Evolutionary conservation across 1,284 basidiomycete species (phyloP).

Genomic region (Xerocomus amazonicus): DNA sequence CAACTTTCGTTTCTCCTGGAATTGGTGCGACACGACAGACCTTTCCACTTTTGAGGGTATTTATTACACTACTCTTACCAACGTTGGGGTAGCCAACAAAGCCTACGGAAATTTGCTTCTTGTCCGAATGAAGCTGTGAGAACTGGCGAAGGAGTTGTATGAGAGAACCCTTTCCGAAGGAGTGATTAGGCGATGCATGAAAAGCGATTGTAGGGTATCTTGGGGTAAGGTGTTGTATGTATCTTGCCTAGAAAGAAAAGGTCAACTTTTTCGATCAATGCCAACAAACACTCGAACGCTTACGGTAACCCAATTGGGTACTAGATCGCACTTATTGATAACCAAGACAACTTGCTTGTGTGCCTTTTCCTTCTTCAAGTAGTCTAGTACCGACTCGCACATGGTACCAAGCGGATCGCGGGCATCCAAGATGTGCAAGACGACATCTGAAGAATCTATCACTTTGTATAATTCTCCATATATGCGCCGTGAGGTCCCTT

Average conservation of each 20-base stretch:
- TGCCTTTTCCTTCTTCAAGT: slow-evolving; percentile 92
- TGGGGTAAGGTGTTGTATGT: slow-evolving; percentile 94
- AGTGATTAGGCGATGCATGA: slow-evolving; percentile 98
- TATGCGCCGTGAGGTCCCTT: slow-evolving; percentile 91
- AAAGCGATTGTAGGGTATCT: slow-evolving; percentile 96
- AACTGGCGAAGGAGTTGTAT: slow-evolving; percentile 98
- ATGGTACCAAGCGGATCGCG: slow-evolving; percentile 96
- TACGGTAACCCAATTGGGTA: slow-evolving; percentile 99
- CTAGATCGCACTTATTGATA: slow-evolving; percentile 98
- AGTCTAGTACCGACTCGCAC: slow-evolving; percentile 93
- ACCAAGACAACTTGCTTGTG: slow-evolving; percentile 97
- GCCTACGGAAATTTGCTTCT: slow-evolving; percentile 98
- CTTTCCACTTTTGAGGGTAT: slow-evolving; percentile 98
- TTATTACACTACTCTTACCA: slow-evolving; percentile 96
- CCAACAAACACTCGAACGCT: slow-evolving; percentile 32
- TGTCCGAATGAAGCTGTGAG: slow-evolving; percentile 95
- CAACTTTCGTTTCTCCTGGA: slow-evolving; percentile 95
- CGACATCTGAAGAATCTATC: slow-evolving; percentile 96
- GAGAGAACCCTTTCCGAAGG: slow-evolving; percentile 97
- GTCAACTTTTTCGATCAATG: slow-evolving; percentile 1
- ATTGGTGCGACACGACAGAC: slow-evolving; percentile 97
- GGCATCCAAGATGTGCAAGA: slow-evolving; percentile 95
- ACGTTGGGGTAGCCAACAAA: slow-evolving; percentile 99
- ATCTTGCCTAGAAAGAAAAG: slow-evolving; percentile 69
- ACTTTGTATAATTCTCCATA: slow-evolving; percentile 99